Conservation (phyloP, 352 stramenopile species). For the Phytophthora sp. region DNA sequence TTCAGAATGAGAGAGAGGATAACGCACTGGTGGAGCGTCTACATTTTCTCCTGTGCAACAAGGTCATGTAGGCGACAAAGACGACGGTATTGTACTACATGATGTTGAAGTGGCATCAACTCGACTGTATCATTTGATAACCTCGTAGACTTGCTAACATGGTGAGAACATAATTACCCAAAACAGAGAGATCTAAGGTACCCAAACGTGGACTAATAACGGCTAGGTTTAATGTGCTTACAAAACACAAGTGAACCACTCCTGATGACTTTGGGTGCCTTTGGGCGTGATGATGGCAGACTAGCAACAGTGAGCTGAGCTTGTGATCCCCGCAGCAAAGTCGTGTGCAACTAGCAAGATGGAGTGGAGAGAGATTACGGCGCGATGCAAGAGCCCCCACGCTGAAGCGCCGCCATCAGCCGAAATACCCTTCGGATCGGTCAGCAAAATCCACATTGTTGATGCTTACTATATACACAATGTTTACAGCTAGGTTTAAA, state of each 20-base stretch:
- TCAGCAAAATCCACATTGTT: too few species aligned
- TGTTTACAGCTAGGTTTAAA: too few species aligned
- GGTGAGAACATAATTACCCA: too few species aligned
- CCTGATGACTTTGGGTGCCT: not conserved
- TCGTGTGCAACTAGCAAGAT: conserved; percentile 18
- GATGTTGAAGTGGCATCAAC: conserved; percentile 21
- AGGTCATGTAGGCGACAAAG: conserved; percentile 5
- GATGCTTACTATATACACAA: too few species aligned
- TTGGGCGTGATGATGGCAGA: conserved; percentile 9
- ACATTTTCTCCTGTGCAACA: not conserved
- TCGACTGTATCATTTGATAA: conserved; percentile 2
- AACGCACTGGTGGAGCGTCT: not conserved
- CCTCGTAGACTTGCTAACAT: not conserved
- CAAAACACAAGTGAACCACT: not conserved
- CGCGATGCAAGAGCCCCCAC: conserved; percentile 1
- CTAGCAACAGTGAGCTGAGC: not conserved
- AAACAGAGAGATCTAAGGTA: not conserved
- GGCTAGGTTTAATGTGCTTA: not conserved
- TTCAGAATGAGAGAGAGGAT: conserved; percentile 4
- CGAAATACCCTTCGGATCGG: too few species aligned
- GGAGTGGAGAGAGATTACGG: conserved; percentile 15
- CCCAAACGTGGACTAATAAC: not conserved
- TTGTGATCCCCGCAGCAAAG: conserved; percentile 5
- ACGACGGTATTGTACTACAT: conserved; percentile 6
- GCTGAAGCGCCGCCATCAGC: too few species aligned